Evolutionary conservation across 768 basidiomycete species (phyloP).

Genomic region (Tephrocybe sp.): DNA sequence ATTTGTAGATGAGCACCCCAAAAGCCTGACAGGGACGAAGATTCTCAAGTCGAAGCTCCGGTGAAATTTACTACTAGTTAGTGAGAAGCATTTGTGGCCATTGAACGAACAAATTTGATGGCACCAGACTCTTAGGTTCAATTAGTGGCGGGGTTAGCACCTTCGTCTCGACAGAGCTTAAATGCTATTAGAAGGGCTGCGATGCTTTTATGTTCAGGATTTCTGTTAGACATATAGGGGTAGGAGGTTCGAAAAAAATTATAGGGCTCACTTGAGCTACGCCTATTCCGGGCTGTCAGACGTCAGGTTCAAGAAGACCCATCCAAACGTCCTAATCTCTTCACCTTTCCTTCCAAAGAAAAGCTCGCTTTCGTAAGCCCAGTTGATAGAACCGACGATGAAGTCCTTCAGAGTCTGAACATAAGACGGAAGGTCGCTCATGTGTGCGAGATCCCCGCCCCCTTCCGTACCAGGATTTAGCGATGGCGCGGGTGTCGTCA

Average conservation of each 20-base stretch:
- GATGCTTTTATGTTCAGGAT: too few species aligned
- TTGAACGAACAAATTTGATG: too few species aligned
- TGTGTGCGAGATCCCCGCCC: constrained; percentile 13
- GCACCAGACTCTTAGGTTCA: too few species aligned
- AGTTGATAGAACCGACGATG: constrained; percentile 59
- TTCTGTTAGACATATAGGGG: too few species aligned
- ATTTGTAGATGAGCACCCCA: neutral
- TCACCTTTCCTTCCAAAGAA: constrained; percentile 59
- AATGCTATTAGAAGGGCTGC: too few species aligned
- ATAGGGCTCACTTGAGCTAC: neutral
- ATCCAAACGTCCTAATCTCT: constrained; percentile 60
- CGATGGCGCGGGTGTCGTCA: constrained; percentile 7
- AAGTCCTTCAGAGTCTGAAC: constrained; percentile 54
- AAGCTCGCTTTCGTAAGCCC: constrained; percentile 63
- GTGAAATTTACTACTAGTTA: too few species aligned
- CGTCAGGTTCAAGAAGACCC: constrained; percentile 49
- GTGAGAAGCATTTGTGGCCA: too few species aligned
- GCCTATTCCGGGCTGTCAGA: constrained; percentile 4
- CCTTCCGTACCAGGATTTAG: constrained; percentile 5
- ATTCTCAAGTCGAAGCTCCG: too few species aligned
- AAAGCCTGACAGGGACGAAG: neutral
- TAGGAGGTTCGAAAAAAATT: too few species aligned
- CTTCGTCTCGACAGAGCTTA: too few species aligned
- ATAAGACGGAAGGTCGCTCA: constrained; percentile 29
- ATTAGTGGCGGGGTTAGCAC: too few species aligned